Evolutionary conservation across 2,329 filamentous ascomycete species (phyloP).

Genomic region (Diplodia seriata): DNA sequence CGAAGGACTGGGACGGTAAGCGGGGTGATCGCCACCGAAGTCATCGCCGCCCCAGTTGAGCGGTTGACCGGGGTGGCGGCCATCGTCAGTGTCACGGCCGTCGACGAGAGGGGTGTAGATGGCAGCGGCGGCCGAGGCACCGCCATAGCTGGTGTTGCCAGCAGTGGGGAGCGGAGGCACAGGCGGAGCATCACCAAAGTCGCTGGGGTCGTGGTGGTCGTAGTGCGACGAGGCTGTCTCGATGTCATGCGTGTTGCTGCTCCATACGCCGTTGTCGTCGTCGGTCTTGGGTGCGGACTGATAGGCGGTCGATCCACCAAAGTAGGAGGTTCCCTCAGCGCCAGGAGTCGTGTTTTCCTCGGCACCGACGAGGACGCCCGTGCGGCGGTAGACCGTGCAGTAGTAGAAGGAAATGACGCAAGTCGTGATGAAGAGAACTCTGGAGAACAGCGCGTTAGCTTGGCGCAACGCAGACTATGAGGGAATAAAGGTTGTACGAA

Average conservation of each 20-base stretch:
- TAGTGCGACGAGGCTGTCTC: conserved; percentile 43
- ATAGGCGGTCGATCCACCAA: conserved; percentile 22
- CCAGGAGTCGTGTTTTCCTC: conserved; percentile 32
- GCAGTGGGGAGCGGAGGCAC: conserved; percentile 22
- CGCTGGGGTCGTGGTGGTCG: conserved; percentile 52
- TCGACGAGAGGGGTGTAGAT: conserved; percentile 29
- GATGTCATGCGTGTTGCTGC: conserved; percentile 51
- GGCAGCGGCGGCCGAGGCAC: conserved; percentile 1
- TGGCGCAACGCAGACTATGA: not conserved
- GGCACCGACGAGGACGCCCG: conserved; percentile 60
- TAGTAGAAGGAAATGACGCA: conserved; percentile 62
- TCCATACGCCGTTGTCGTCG: conserved; percentile 52
- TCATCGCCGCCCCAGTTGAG: conserved; percentile 36
- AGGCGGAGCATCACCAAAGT: conserved; percentile 34
- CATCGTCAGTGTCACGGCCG: conserved; percentile 47
- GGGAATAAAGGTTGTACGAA: conserved; percentile 43
- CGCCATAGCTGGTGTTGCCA: not conserved
- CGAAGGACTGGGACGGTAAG: conserved; percentile 13
- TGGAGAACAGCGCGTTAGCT: conserved; percentile 38
- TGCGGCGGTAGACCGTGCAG: conserved; percentile 63
- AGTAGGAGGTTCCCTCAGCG: conserved; percentile 37
- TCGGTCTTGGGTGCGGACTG: conserved; percentile 23
- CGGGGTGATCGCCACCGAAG: conserved; percentile 18
- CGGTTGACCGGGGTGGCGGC: conserved; percentile 49
- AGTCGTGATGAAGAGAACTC: conserved; percentile 62